These are phyloP conservation scores for Craspedostauros australis DNA, from an alignment of 108 stramenopile genomes.

Conservation along the genomic window DNA sequence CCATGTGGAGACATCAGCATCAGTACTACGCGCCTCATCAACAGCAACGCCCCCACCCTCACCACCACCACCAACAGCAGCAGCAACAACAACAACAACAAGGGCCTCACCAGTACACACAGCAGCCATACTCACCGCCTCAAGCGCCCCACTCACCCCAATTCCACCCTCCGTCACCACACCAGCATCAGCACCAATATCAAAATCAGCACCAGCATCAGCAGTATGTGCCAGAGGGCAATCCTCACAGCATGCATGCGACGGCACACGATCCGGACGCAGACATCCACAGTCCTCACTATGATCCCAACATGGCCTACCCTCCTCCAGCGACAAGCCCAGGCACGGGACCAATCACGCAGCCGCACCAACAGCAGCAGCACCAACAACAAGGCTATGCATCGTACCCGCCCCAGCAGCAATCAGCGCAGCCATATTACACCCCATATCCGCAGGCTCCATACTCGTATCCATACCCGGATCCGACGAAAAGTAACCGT, in stretches of 20 bases:
- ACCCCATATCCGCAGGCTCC: not conserved
- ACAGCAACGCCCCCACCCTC: not conserved
- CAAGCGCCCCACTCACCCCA: not conserved
- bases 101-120: not conserved
- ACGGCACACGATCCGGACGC: too few relatives aligned
- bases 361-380: too few relatives aligned
- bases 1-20: not conserved
- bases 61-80: not conserved
- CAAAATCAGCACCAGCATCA: not conserved
- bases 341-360: too few relatives aligned
- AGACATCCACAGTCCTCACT: too few relatives aligned
- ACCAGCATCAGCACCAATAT: not conserved
- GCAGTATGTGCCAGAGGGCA: not conserved
- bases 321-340: too few relatives aligned
- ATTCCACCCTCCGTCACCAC: not conserved
- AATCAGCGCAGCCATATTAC: too few relatives aligned
- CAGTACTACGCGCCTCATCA: not conserved
- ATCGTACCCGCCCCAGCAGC: too few relatives aligned
- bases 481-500: slow-evolving; percentile 12
- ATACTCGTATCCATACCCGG: not conserved
- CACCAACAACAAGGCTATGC: too few relatives aligned
- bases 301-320: too few relatives aligned
- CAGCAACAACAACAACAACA: not conserved
- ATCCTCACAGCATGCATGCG: too few relatives aligned
- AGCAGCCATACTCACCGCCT: not conserved